Evolutionary conservation across 73 alveolate genomes (phyloP), one percentile per base, ranked within the genome.

Genomic region (Vitrella brassicaformis): DNA sequence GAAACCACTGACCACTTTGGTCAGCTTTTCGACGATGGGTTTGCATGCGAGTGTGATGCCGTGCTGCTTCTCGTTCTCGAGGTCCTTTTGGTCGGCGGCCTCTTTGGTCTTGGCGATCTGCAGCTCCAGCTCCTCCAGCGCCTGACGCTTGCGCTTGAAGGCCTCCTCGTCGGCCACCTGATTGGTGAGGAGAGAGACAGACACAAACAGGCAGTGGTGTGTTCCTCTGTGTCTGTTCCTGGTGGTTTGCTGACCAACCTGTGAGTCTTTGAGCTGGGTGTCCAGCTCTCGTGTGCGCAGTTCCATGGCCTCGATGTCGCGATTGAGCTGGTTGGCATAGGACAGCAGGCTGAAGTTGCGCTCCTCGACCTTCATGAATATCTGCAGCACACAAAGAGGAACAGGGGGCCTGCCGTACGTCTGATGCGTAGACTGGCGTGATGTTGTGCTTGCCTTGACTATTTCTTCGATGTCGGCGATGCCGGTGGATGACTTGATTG

Each of bases 401-500:
- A 10, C 0, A 1, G 31, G 31, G 31, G 25, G 30, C 28, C n/a
- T 0, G 26, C 10, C n/a, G n/a, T n/a, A n/a, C n/a, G n/a, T n/a
- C n/a, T n/a, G n/a, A n/a, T n/a, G n/a, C n/a, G n/a, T n/a, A n/a
- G n/a, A n/a, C n/a, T n/a, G n/a, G n/a, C n/a, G n/a, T n/a, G n/a
- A n/a, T n/a, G n/a, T n/a, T n/a, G n/a, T n/a, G 4, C 56, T 39
- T 4, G 14, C 56, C 56, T 68, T 30, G 14, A 68, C 84, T 27
- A 77, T 77, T 28, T 77, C 84, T 32, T 77, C 84, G n/a, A 77
- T 77, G 47, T 77, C 84, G 27, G 84, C 68, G 70, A 77, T 77
- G 72, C 84, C 84, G 31, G 84, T 77, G 26, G 84, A 68, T 9
- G 78, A 69, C 73, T 77, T 77, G 84, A 77, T 77, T 28, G 84